Conservation (phyloP, 805 yeast genomes). For the Kodamaea nitidulidarum region DNA sequence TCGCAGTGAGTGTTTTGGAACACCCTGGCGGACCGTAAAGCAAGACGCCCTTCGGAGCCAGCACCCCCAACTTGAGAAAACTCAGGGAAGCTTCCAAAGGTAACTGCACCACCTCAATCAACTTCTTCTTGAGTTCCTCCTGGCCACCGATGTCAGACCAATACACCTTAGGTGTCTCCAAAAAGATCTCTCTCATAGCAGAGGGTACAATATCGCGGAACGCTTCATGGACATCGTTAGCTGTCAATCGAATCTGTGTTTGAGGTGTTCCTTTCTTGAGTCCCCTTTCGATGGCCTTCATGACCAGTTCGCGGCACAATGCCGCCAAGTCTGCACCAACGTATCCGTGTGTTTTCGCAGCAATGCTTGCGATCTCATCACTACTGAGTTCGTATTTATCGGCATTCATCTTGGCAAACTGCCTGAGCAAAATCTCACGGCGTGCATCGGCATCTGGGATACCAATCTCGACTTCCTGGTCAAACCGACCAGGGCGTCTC, state of each 20-base stretch:
- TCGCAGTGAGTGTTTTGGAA: constrained; percentile 91
- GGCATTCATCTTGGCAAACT: constrained; percentile 49
- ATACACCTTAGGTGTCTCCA: constrained; percentile 89
- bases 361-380: constrained; percentile 57
- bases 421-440: constrained; percentile 62
- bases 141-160: constrained; percentile 99
- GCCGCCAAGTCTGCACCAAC: constrained; percentile 96
- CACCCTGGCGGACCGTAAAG: constrained; percentile 99
- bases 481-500: constrained; percentile 85
- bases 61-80: constrained; percentile 71
- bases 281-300: constrained; percentile 72
- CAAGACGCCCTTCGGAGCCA: constrained; percentile 89
- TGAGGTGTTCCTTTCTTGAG: constrained; percentile 27
- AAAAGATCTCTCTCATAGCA: constrained; percentile 92
- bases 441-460: constrained; percentile 87
- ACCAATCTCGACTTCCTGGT: constrained; percentile 84
- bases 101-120: constrained; percentile 86
- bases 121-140: constrained; percentile 69
- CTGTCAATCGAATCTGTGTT: constrained; percentile 42
- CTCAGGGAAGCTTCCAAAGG: constrained; percentile 82
- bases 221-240: constrained; percentile 65
- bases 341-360: constrained; percentile 87
- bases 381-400: constrained; percentile 44
- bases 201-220: constrained; percentile 83
- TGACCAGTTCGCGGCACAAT: constrained; percentile 80